Percentiles rank a stretch among this genome's conserved stretches.
Evolutionary conservation across 1,139 yeast species (phyloP).

Genomic region (Eremothecium cymbalariae): DNA sequence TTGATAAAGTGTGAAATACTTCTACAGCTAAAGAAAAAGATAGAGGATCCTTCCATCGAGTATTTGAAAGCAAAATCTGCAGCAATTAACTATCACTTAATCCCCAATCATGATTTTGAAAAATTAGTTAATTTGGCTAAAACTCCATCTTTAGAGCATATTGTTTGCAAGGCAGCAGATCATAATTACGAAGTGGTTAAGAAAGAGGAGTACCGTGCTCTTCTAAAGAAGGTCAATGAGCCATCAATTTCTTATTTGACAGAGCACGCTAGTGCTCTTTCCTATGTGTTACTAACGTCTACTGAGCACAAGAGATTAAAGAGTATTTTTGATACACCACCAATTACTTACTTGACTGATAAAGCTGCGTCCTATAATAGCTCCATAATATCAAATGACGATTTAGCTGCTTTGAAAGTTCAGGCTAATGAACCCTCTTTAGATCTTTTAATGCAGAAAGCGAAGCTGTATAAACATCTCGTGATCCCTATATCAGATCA

Average conservation of each 20-base stretch:
- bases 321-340: slow-evolving; percentile 4
- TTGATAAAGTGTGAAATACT: neutral
- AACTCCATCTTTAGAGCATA: slow-evolving; percentile 19
- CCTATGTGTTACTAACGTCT: neutral
- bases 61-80: slow-evolving; percentile 22
- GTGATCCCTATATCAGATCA: slow-evolving; percentile 31
- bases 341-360: slow-evolving; percentile 7
- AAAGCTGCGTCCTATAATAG: slow-evolving; percentile 18
- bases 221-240: neutral
- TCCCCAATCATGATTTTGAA: slow-evolving; percentile 29
- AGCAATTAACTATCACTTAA: slow-evolving; percentile 24
- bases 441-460: slow-evolving; percentile 29
- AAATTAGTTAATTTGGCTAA: slow-evolving; percentile 26
- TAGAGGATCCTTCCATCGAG: slow-evolving; percentile 23
- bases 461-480: slow-evolving; percentile 29
- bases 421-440: neutral
- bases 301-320: slow-evolving; percentile 1
- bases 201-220: slow-evolving; percentile 14
- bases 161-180: neutral
- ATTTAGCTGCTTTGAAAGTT: neutral
- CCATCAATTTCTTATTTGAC: slow-evolving; percentile 5
- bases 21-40: slow-evolving; percentile 9
- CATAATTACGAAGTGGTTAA: neutral
- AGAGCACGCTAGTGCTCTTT: slow-evolving; percentile 1
- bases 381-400: neutral